Conservation (phyloP, 2,329 filamentous ascomycete genomes). For the Aspergillus versicolor region DNA sequence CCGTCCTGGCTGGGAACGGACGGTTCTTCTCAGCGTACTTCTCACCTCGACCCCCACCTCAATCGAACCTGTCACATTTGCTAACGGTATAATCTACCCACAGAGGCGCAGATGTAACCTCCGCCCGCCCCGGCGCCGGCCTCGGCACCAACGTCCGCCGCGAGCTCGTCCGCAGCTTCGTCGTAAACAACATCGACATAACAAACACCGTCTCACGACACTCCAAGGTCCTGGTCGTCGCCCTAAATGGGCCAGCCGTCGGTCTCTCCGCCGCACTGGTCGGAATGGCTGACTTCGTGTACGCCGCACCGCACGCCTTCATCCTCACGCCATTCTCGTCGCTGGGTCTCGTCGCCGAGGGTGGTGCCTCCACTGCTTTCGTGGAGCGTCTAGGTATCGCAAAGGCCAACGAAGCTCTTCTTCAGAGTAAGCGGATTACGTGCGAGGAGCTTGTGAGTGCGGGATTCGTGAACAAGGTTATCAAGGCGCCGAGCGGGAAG, state of each 20-base stretch:
- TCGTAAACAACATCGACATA: conserved; percentile 82
- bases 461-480: conserved; percentile 85
- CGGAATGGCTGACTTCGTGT: conserved; percentile 88
- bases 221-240: conserved; percentile 87
- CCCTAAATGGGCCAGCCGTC: conserved; percentile 87
- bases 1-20: conserved; percentile 78
- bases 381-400: conserved; percentile 75
- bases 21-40: conserved; percentile 80
- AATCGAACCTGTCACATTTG: too few relatives aligned
- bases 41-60: neutral
- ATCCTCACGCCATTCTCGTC: conserved; percentile 89
- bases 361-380: conserved; percentile 74
- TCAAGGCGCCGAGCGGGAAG: conserved; percentile 56
- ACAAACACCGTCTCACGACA: conserved; percentile 90
- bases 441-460: conserved; percentile 70
- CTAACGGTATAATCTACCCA: neutral
- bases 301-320: conserved; percentile 77
- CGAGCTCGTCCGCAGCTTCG: conserved; percentile 70
- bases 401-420: conserved; percentile 86
- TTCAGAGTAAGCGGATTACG: conserved; percentile 79
- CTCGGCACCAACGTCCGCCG: conserved; percentile 45
- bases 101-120: conserved; percentile 77
- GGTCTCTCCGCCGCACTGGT: conserved; percentile 83
- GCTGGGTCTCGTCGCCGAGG: conserved; percentile 86
- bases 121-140: conserved; percentile 47